A percentile compares a stretch with the other conserved stretches of the same genome.
These are phyloP conservation scores for Austroboletus festivus DNA, from an alignment of 768 basidiomycete species.

Conservation along the genomic window DNA sequence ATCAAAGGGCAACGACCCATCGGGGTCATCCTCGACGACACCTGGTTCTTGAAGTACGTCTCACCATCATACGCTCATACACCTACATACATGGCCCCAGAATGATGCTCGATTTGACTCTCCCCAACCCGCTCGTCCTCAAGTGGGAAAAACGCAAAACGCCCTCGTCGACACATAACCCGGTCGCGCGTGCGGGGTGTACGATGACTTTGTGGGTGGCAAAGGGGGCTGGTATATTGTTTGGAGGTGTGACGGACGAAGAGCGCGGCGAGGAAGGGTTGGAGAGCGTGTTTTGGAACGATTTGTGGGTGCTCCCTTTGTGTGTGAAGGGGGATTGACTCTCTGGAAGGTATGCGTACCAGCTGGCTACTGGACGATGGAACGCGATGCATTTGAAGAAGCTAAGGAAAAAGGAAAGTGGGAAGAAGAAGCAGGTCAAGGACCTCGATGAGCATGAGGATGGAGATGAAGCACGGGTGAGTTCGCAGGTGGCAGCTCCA, in stretches of 20 bases:
- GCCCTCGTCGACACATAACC: slow-evolving; percentile 53
- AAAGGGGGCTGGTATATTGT: slow-evolving; percentile 70
- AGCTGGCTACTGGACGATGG: slow-evolving; percentile 73
- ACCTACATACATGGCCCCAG: neutral
- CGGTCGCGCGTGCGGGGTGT: slow-evolving; percentile 71
- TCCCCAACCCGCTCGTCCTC: slow-evolving; percentile 39
- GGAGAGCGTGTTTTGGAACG: slow-evolving; percentile 85
- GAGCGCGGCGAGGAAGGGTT: slow-evolving; percentile 81
- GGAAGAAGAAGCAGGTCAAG: slow-evolving; percentile 40
- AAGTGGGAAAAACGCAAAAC: slow-evolving; percentile 90
- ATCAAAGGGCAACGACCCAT: slow-evolving; percentile 78
- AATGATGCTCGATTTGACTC: slow-evolving; percentile 1
- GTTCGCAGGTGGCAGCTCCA: too few relatives aligned
- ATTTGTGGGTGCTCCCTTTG: slow-evolving; percentile 44
- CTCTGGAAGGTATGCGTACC: slow-evolving; percentile 67
- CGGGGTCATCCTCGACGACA: slow-evolving; percentile 87
- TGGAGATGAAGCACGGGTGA: slow-evolving; percentile 18
- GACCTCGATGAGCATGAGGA: slow-evolving; percentile 7
- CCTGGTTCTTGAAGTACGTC: slow-evolving; percentile 77
- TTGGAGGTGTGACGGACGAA: slow-evolving; percentile 88
- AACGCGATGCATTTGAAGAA: slow-evolving; percentile 65
- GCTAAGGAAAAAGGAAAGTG: slow-evolving; percentile 52
- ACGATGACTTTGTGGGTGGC: slow-evolving; percentile 81
- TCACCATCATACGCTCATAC: neutral
- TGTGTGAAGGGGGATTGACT: neutral